phyloP scores from a whole-genome alignment of 495 filamentous ascomycete species.

The Aspergillus nidulans region DNA sequence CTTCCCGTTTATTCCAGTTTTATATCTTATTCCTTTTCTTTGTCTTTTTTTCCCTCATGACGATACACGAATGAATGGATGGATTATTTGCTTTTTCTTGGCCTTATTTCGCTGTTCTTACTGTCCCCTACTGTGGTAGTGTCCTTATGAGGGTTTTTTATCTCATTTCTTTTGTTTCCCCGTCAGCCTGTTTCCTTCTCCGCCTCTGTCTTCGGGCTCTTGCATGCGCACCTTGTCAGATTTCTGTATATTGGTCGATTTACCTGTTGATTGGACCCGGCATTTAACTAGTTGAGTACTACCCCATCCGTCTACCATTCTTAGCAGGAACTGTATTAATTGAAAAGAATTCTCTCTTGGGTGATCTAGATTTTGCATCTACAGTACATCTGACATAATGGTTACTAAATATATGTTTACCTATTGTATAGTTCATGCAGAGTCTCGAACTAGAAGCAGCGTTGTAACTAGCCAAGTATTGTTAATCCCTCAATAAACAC shows the following conservation, averaged over 20 bases:
- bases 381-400: too few relatives aligned
- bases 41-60: not conserved
- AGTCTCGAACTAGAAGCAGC: not conserved
- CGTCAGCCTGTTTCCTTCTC: not conserved
- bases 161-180: not conserved
- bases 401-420: too few relatives aligned
- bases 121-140: conserved; percentile 7
- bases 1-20: not conserved
- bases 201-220: not conserved
- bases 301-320: not conserved
- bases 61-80: conserved; percentile 14
- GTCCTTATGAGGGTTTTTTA: not conserved
- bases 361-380: conserved; percentile 3
- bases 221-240: not conserved
- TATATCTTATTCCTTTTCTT: not conserved
- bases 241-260: conserved; percentile 25
- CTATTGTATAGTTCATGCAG: not conserved
- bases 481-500: conserved; percentile 17
- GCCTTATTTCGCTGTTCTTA: conserved; percentile 17
- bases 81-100: conserved; percentile 15
- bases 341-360: conserved; percentile 4
- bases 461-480: not conserved
- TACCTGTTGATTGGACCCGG: conserved; percentile 8
- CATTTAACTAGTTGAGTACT: conserved; percentile 7
- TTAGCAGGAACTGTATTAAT: conserved; percentile 36